Evolutionary conservation across 108 stramenopile species (phyloP), one percentile per base, ranked within the genome.

Genomic region (Cylindrotheca fusiformis): DNA sequence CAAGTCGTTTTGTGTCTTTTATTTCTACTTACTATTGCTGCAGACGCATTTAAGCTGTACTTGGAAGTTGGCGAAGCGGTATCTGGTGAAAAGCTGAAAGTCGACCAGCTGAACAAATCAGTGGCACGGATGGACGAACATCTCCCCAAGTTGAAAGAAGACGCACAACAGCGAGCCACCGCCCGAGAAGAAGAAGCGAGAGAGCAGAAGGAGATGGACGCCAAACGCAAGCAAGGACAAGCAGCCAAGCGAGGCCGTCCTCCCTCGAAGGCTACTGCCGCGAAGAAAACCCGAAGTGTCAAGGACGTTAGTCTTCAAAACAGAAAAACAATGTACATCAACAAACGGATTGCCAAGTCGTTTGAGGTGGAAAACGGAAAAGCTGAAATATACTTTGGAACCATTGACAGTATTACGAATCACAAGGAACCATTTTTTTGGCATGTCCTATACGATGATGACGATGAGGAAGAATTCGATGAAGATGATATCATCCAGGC

Each of bases 401-500:
- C 68, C 19, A 61, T 87, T 54, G 63, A 31, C 18, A 73, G 45
- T 6, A 22, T 58, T 51, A 12, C 26, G 6, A 1, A 22, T 17
- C 17, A 25, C 19, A 52, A 36, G 36, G 46, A 71, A 20, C 62
- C 67, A 17, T 52, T 55, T 27, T 74, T 71, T 44, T 87, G 86
- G 86, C 55, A 76, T 44, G 52, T 87, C 52, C 64, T 64, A 1
- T 87, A 84, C 46, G 83, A 84, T 56, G 86, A 84, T 57, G 86
- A 76, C 19, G 83, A 81, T 67, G 65, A 54, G 8, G 83, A 85
- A 55, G 83, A 85, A 53, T 81, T 46, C 48, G 25, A 67, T 14
- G 64, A 72, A 45, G 68, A 58, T 4, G 80, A 85, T 44, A 60
- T 85, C 32, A 63, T 71, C 22, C 25, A 62, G 32, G 68, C 71